Conservation (phyloP, 257 asterid species). For the Euphrasia confusa region DNA sequence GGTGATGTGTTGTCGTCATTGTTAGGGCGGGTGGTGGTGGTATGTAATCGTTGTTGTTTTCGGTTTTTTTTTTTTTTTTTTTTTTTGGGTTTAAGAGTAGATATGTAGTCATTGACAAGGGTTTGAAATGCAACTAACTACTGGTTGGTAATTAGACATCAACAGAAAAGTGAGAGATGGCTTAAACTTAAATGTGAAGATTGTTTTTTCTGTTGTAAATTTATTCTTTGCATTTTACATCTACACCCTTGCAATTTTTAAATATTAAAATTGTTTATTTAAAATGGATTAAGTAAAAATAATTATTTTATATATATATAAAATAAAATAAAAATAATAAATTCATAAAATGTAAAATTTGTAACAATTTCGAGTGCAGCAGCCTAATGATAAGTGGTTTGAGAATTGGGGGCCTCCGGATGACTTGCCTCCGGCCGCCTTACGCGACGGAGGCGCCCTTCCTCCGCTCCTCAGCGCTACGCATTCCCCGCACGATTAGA, state of each 20-base stretch:
- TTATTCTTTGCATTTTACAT: too few species aligned
- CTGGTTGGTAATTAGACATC: slow-evolving; percentile 56
- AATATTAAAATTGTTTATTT: too few species aligned
- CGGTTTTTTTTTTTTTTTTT: too few species aligned
- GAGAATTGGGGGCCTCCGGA: slow-evolving; percentile 35
- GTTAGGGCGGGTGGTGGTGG: background rate
- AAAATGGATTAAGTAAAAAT: too few species aligned
- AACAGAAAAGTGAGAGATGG: slow-evolving; percentile 7
- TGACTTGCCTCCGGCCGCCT: slow-evolving; percentile 48
- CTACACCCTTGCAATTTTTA: too few species aligned
- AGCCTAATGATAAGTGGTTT: slow-evolving; percentile 30
- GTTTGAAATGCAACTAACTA: slow-evolving; percentile 47
- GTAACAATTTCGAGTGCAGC: too few species aligned
- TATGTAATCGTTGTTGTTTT: slow-evolving; percentile 20
- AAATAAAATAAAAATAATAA: too few species aligned
- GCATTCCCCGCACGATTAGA: slow-evolving; percentile 25
- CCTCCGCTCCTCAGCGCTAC: slow-evolving; percentile 24
- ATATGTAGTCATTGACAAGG: background rate
- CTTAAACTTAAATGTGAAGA: background rate
- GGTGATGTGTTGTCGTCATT: slow-evolving; percentile 41
- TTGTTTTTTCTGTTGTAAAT: too few species aligned
- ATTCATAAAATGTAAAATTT: too few species aligned
- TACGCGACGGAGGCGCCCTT: slow-evolving; percentile 35
- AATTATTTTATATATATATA: too few species aligned
- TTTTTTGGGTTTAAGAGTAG: slow-evolving; percentile 42